Percentiles rank a stretch among this genome's conserved stretches.
phyloP scores from a whole-genome alignment of 345 rosid genomes.

The Citrus mangshanensis region DNA sequence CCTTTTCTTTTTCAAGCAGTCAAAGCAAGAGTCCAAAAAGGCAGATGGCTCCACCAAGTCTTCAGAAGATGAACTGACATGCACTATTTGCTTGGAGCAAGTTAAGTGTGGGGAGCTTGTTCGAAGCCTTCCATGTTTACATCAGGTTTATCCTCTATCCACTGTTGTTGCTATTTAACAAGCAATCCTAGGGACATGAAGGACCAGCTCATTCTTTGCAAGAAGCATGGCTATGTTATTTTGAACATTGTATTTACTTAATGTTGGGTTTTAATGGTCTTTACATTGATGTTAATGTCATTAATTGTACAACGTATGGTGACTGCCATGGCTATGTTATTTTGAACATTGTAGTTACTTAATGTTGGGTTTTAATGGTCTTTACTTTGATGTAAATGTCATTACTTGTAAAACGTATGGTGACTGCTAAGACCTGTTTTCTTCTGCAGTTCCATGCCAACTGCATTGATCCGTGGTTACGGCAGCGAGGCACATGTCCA shows the following conservation, averaged over 20 bases:
- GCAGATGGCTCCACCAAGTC: slow-evolving; percentile 34
- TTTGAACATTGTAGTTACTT: background rate
- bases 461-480: slow-evolving; percentile 72
- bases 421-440: background rate
- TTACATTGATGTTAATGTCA: background rate
- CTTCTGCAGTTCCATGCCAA: slow-evolving; percentile 61
- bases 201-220: too few relatives aligned
- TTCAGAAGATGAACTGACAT: slow-evolving; percentile 57
- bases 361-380: background rate
- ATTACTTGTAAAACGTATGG: background rate
- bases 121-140: slow-evolving; percentile 73
- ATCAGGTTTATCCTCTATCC: slow-evolving; percentile 44
- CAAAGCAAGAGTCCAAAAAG: slow-evolving; percentile 39
- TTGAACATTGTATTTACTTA: background rate
- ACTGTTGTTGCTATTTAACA: background rate
- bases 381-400: background rate
- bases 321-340: too few relatives aligned
- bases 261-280: background rate
- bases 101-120: slow-evolving; percentile 62
- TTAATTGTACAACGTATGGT: background rate
- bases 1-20: slow-evolving; percentile 21
- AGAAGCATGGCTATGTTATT: too few relatives aligned
- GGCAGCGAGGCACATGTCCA: slow-evolving; percentile 64
- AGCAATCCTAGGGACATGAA: background rate
- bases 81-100: slow-evolving; percentile 73